Conservation (phyloP, 2,329 filamentous ascomycete genomes). For the Pyrenochaeta sp. region DNA sequence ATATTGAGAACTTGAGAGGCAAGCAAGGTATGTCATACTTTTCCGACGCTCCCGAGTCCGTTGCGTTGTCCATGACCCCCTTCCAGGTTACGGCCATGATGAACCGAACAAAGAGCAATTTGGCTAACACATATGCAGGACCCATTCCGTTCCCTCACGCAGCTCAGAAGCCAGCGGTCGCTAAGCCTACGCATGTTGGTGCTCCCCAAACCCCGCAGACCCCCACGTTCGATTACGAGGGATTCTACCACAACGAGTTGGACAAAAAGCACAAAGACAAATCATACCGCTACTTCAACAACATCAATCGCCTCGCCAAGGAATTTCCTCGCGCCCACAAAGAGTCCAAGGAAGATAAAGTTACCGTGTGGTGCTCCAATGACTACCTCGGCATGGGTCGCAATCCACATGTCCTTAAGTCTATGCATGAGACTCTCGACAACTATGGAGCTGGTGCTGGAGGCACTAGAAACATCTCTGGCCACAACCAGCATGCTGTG, state of each 20-base stretch:
- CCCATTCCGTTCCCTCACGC: slow-evolving; percentile 39
- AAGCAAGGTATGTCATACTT: slow-evolving; percentile 53
- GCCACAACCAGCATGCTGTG: slow-evolving; percentile 95
- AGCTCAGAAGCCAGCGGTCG: slow-evolving; percentile 33
- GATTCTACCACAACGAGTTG: slow-evolving; percentile 85
- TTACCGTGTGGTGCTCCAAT: slow-evolving; percentile 99
- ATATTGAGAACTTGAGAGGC: slow-evolving; percentile 55
- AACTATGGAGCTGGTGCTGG: slow-evolving; percentile 95
- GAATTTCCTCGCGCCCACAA: slow-evolving; percentile 97
- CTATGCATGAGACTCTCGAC: slow-evolving; percentile 95
- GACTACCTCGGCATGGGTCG: slow-evolving; percentile 98
- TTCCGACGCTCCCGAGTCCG: background rate
- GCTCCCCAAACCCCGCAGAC: slow-evolving; percentile 58
- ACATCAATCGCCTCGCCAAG: slow-evolving; percentile 97
- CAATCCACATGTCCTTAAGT: slow-evolving; percentile 83
- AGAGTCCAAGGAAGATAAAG: slow-evolving; percentile 79
- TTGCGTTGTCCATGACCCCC: slow-evolving; percentile 11
- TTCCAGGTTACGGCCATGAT: slow-evolving; percentile 1
- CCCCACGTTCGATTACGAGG: slow-evolving; percentile 85
- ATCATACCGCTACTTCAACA: slow-evolving; percentile 99
- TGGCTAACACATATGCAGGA: slow-evolving; percentile 29
- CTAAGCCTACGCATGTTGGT: slow-evolving; percentile 42
- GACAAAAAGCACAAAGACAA: slow-evolving; percentile 99
- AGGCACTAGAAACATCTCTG: slow-evolving; percentile 96
- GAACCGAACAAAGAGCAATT: no score